phyloP scores from a whole-genome alignment of 768 basidiomycete genomes.

The Hemileccinum impolitum region DNA sequence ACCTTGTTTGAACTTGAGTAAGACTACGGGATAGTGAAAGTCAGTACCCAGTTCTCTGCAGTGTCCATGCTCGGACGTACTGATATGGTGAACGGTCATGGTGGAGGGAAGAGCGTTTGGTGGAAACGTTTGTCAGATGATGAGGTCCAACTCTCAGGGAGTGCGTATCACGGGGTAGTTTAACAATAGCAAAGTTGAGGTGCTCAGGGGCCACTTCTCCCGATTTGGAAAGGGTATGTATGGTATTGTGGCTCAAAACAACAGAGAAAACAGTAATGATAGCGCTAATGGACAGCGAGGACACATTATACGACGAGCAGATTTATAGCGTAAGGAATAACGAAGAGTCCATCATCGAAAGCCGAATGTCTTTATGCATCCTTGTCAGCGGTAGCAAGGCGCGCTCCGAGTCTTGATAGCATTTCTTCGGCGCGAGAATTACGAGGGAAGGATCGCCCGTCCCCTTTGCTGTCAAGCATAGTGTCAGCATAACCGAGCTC shows the following conservation, averaged over 20 bases:
- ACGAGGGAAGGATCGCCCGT: conserved; percentile 64
- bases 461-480: conserved; percentile 46
- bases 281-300: conserved; percentile 6
- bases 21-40: conserved; percentile 5
- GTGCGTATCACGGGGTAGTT: background rate
- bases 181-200: background rate
- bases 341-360: background rate
- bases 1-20: conserved; percentile 23
- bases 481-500: background rate
- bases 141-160: too few relatives aligned
- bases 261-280: conserved; percentile 3
- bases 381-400: conserved; percentile 57
- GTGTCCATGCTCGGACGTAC: conserved; percentile 10
- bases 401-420: conserved; percentile 60
- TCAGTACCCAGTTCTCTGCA: background rate
- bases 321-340: conserved; percentile 1
- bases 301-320: conserved; percentile 3
- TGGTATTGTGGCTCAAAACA: background rate
- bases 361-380: conserved; percentile 29
- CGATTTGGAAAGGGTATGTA: background rate
- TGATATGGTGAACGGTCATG: conserved; percentile 22
- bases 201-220: background rate
- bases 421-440: conserved; percentile 66
- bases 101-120: background rate
- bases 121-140: too few relatives aligned